phyloP scores from a whole-genome alignment of 345 rosid genomes.

The Brassica napus region Da-Ae NC_063452.1:50668001-50668500 shows the following conservation, averaged over 20 bases:
- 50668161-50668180: slow-evolving; percentile 33
- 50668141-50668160: slow-evolving; percentile 47
- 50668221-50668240: neutral
- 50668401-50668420: neutral
- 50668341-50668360: neutral
- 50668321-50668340: neutral
- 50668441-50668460: neutral
- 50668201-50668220: slow-evolving; percentile 26
- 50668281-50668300: neutral
- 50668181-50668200: slow-evolving; percentile 23
- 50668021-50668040: neutral
- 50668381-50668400: slow-evolving; percentile 7
- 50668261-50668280: neutral
- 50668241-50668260: neutral
- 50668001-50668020: neutral
- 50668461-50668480: neutral
- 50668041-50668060: slow-evolving; percentile 9
- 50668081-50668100: slow-evolving; percentile 58
- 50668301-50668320: neutral
- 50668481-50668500: neutral
- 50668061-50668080: slow-evolving; percentile 54
- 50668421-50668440: neutral
- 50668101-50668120: slow-evolving; percentile 92
- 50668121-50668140: slow-evolving; percentile 70
- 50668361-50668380: neutral